A percentile compares a stretch with the other conserved stretches of the same genome.
Evolutionary conservation across 441 rosid species (phyloP).

Genomic region (Erysimum cheiri): DNA sequence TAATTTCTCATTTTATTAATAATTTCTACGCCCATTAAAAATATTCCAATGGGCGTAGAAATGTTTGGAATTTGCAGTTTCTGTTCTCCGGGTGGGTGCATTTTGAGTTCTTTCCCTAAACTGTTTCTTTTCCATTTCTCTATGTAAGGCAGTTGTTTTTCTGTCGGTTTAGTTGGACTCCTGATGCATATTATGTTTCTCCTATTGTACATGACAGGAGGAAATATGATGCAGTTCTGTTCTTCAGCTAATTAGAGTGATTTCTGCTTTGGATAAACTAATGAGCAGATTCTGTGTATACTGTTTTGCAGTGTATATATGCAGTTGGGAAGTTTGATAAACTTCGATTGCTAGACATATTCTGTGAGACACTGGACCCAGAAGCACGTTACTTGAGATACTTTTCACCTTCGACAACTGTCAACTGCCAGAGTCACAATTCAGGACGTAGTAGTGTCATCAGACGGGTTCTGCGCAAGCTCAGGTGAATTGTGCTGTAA

Average conservation of each 20-base stretch:
- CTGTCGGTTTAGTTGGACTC: constrained; percentile 4
- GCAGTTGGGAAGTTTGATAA: constrained; percentile 72
- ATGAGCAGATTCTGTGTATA: constrained; percentile 24
- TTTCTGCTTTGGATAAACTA: constrained; percentile 35
- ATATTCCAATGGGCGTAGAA: background rate
- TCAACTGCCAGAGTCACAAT: constrained; percentile 33
- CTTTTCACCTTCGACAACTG: constrained; percentile 46
- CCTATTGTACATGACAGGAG: background rate
- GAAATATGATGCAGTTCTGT: constrained; percentile 18
- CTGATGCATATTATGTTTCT: constrained; percentile 22
- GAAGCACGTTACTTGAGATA: constrained; percentile 52
- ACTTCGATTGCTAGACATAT: constrained; percentile 73
- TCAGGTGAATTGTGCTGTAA: constrained; percentile 60
- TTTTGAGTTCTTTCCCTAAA: constrained; percentile 3
- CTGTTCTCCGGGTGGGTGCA: background rate
- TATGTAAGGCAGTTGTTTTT: background rate
- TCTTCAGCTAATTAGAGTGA: constrained; percentile 30
- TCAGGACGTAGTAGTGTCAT: constrained; percentile 52
- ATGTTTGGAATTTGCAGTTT: constrained; percentile 3
- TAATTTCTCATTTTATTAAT: too few relatives aligned
- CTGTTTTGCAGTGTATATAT: constrained; percentile 65
- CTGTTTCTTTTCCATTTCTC: background rate
- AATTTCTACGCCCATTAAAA: too few relatives aligned
- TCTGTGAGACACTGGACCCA: constrained; percentile 89
- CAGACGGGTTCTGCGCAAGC: constrained; percentile 55